Evolutionary conservation across 208 protist genomes (phyloP), one percentile per base, ranked within the genome.

Genomic region (Phytomonas sp.): DNA sequence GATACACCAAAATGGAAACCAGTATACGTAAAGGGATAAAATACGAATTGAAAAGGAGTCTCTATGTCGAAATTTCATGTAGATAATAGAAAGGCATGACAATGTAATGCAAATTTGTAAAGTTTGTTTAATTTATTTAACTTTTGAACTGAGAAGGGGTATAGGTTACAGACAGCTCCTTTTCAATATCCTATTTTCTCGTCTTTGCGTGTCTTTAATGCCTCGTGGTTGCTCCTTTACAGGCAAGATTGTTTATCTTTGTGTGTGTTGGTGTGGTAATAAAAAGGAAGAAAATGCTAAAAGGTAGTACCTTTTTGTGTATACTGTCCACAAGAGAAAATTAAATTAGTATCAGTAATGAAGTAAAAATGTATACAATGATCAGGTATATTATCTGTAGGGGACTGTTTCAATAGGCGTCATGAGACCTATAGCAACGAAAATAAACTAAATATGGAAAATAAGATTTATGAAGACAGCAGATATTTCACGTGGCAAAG

Each of bases 281-380:
- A 64, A 64, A 16, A 63, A 60, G 49, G 60, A 42, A 64, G 60
- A 4, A 42, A 64, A 64, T 64, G 12, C 14, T 40, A 23, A 23
- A 12, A 23, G 3, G 31, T 64, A 64, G 36, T 40, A 64, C 60
- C 60, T 34, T 64, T 64, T 64, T 64, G 14, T 34, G 31, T 64
- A 40, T 64, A 40, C 36, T 64, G 40, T 12, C 14, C 3, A 64
- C 12, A 16, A 64, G 60, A 64, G 6, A 23, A 64, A 64, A 23
- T 19, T 64, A 42, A 64, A 64, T 64, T 64, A 64, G 14, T 64
- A 42, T 64, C 68, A 6, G 63, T 16, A 65, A 71, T 59, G 42
- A 0, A 60, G 34, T 45, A 81, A 14, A 4, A 16, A 29, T 33
- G 26, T 61, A 37, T 32, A 29, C 34, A 68, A 31, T 68, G 45